Conservation (phyloP, 352 stramenopile genomes). For the Phytophthora tubulina region DNA sequence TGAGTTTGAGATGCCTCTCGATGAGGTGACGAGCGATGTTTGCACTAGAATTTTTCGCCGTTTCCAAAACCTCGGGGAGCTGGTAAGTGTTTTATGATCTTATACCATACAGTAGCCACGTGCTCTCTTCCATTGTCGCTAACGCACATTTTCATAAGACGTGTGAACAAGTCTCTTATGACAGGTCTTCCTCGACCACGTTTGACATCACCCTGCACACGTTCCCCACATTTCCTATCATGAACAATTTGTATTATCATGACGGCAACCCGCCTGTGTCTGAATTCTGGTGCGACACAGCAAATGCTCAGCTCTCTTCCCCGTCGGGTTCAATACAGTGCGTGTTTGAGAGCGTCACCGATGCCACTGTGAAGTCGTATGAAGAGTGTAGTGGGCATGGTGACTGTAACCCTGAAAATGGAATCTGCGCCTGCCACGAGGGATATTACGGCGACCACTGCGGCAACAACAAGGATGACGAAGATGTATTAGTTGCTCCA, state of each 20-base stretch:
- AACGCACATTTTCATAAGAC: conserved; percentile 31
- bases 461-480: conserved; percentile 69
- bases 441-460: conserved; percentile 80
- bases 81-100: conserved; percentile 40
- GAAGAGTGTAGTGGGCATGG: conserved; percentile 70
- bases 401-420: conserved; percentile 55
- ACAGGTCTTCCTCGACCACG: conserved; percentile 38
- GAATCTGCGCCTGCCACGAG: conserved; percentile 68
- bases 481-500: conserved; percentile 63
- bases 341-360: conserved; percentile 53
- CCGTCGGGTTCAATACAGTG: conserved; percentile 43
- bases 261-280: conserved; percentile 59
- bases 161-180: conserved; percentile 50
- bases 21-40: conserved; percentile 59
- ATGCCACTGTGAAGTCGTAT: conserved; percentile 62
- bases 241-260: conserved; percentile 84
- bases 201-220: conserved; percentile 72
- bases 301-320: conserved; percentile 37
- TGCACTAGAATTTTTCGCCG: conserved; percentile 72
- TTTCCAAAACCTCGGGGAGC: conserved; percentile 76
- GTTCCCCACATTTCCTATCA: conserved; percentile 77
- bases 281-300: conserved; percentile 71
- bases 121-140: background rate
- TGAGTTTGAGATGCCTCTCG: conserved; percentile 67
- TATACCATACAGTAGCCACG: no score